A percentile compares a stretch with the other conserved stretches of the same genome.
These are phyloP conservation scores for Cordyceps tenuipes DNA, from an alignment of 2,329 filamentous ascomycete genomes.

Conservation along the genomic window DNA sequence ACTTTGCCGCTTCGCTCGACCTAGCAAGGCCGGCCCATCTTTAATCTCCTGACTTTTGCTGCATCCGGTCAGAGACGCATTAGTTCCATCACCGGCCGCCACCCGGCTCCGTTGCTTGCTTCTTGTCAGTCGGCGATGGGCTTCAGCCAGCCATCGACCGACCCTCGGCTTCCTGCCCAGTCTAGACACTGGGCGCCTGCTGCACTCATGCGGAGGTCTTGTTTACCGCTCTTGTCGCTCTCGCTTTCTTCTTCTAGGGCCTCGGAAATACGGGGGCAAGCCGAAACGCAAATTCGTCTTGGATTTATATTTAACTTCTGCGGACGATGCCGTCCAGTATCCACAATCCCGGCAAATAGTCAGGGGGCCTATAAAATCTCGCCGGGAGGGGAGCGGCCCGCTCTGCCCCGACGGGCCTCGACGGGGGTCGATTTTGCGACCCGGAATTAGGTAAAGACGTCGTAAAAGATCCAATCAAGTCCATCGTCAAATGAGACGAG, in stretches of 20 bases:
- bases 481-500: conserved; percentile 18
- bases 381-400: background rate
- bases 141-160: background rate
- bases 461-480: conserved; percentile 16
- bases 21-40: background rate
- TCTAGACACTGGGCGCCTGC: background rate
- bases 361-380: background rate
- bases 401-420: background rate
- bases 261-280: background rate
- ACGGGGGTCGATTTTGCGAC: background rate
- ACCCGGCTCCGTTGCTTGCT: background rate
- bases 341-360: too few species aligned
- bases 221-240: background rate
- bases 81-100: background rate
- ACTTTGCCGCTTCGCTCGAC: background rate
- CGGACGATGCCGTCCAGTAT: too few species aligned
- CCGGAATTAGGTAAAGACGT: background rate
- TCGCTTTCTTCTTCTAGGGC: background rate
- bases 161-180: background rate
- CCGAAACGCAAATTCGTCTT: too few species aligned
- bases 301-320: too few species aligned
- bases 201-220: background rate
- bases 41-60: background rate
- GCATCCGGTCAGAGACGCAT: background rate
- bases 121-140: background rate